These are phyloP conservation scores for Lepidium campestre DNA, from an alignment of 441 rosid genomes.

Conservation along the genomic window DNA sequence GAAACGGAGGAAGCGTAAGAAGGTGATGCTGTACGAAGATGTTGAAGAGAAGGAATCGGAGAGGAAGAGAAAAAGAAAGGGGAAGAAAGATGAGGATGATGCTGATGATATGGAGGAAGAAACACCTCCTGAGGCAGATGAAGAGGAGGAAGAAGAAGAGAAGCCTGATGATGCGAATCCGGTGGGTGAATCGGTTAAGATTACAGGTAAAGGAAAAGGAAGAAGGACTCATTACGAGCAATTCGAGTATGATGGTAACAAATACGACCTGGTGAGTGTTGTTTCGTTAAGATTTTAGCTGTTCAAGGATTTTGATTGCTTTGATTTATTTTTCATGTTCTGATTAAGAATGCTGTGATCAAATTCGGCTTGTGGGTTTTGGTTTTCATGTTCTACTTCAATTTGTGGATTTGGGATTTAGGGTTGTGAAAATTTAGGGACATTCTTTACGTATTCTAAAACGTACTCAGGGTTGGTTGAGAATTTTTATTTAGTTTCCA, in stretches of 20 bases:
- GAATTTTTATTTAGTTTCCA: not conserved
- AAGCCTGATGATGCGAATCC: constrained; percentile 78
- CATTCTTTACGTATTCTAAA: not conserved
- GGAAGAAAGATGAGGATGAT: constrained; percentile 3
- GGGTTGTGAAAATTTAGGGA: not conserved
- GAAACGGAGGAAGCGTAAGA: constrained; percentile 45
- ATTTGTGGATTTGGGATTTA: not conserved
- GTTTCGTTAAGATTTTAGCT: not conserved
- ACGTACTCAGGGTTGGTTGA: not conserved
- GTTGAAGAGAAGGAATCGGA: constrained; percentile 25
- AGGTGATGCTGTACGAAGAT: constrained; percentile 38
- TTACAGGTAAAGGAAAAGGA: constrained; percentile 77
- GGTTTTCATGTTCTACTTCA: not conserved
- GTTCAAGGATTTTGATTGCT: not conserved
- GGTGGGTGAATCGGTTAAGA: constrained; percentile 48
- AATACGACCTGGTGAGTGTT: constrained; percentile 68
- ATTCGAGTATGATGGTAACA: constrained; percentile 77
- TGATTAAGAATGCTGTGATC: not conserved
- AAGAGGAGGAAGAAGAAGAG: constrained; percentile 47
- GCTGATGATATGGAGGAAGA: constrained; percentile 1
- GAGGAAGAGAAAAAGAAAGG: constrained; percentile 27
- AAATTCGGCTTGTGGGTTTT: not conserved
- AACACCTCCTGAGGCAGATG: constrained; percentile 30
- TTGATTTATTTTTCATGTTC: not conserved
- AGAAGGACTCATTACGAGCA: constrained; percentile 49